Percentiles rank a stretch among this genome's conserved stretches.
Conservation (phyloP, 2,329 filamentous ascomycete species). For the Metarhizium anisopliae region DNA sequence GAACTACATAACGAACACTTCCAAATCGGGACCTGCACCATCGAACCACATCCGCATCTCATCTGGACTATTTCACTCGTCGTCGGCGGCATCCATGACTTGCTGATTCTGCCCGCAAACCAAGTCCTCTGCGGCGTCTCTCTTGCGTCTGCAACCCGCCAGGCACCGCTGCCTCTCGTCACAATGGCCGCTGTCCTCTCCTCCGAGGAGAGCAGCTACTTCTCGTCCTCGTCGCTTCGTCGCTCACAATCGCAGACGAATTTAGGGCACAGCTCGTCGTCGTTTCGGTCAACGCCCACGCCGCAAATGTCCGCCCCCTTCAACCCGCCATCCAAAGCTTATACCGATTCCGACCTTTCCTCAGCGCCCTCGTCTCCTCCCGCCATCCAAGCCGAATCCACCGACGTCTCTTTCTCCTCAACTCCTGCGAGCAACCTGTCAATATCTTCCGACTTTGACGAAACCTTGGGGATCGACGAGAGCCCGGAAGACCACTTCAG, state of each 20-base stretch:
- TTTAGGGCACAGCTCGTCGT: constrained; percentile 35
- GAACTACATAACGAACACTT: too few relatives aligned
- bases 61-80: not conserved
- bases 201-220: constrained; percentile 49
- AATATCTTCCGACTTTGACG: constrained; percentile 48
- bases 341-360: constrained; percentile 39
- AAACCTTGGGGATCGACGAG: constrained; percentile 33
- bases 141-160: not conserved
- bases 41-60: too few relatives aligned
- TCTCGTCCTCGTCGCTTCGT: constrained; percentile 42
- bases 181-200: constrained; percentile 48
- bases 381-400: constrained; percentile 42
- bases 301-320: constrained; percentile 33
- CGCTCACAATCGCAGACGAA: constrained; percentile 54
- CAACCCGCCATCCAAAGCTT: constrained; percentile 30
- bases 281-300: constrained; percentile 35
- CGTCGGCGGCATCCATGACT: not conserved
- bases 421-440: constrained; percentile 57
- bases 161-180: constrained; percentile 5
- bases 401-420: constrained; percentile 48
- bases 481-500: constrained; percentile 37
- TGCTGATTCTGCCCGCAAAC: not conserved
- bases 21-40: too few relatives aligned
- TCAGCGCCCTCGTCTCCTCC: constrained; percentile 49
- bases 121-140: not conserved